Conservation (phyloP, 176 grass and related monocot species). For the Saccharum spontaneum region DNA sequence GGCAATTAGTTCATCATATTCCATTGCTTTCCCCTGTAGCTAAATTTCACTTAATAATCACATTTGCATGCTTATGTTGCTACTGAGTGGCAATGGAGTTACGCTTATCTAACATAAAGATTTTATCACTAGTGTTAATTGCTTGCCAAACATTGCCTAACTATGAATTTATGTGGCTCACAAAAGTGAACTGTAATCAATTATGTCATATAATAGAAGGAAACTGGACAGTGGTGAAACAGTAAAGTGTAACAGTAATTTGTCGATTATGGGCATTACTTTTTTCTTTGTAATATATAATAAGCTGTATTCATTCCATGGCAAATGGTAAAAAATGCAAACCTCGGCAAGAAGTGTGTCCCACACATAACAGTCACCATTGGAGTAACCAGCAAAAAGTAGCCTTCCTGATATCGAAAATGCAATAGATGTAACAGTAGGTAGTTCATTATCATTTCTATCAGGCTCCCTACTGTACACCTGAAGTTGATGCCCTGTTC, state of each 20-base stretch:
- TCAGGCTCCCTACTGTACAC: constrained; percentile 63
- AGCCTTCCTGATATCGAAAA: constrained; percentile 99
- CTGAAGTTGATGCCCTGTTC: constrained; percentile 98
- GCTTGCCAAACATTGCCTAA: not conserved
- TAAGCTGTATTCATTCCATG: not conserved
- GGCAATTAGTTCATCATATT: not conserved
- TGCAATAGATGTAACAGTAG: constrained; percentile 85
- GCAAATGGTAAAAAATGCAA: constrained; percentile 8
- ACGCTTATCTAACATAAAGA: not conserved
- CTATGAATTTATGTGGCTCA: not conserved
- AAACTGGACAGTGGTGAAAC: not conserved
- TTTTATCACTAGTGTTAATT: not conserved
- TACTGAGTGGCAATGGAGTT: not conserved
- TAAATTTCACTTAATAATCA: not conserved
- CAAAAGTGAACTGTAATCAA: not conserved
- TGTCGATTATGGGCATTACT: not conserved
- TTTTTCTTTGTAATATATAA: constrained; percentile 25
- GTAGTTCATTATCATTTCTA: constrained; percentile 67
- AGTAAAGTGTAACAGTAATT: not conserved
- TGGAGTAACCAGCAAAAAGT: constrained; percentile 98
- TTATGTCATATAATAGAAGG: not conserved
- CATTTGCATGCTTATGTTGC: not conserved
- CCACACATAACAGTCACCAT: constrained; percentile 97
- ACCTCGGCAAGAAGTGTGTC: constrained; percentile 96
- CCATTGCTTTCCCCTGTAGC: not conserved